Evolutionary conservation across 2,329 filamentous ascomycete species (phyloP), one percentile per base, ranked within the genome.

Genomic region (Dothidotthia symphoricarpi): DNA sequence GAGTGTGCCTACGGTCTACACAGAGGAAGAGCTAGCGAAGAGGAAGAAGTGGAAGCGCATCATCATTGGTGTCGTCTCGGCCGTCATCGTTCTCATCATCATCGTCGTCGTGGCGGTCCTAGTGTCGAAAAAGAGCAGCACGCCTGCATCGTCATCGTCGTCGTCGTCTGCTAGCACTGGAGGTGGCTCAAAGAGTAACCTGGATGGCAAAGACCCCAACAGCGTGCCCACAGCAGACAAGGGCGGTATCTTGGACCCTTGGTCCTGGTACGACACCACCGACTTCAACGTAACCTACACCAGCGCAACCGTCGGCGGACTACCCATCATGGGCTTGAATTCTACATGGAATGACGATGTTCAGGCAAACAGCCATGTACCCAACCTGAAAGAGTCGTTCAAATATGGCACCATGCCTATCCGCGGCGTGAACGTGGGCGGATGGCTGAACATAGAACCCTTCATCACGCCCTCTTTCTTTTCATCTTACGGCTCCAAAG

Each of bases 221-320:
- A 66, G 63, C 39, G 72, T 75, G 24, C 73, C 73, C 1, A 69
- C 71, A 39, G 75, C 75, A 45, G 89, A 81, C 55, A 82, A 80
- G 64, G 88, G 82, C 11, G 87, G 85, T 2, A 83, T 86, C 47
- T 75, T 95, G 14, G 90, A 98, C 59, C 93, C 93, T 0, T 95
- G 88, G 65, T 82, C 84, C 2, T 98, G 93, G 93, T 85, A 86
- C 51, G 85, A 94, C 53, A 96, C 90, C 0, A 78, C 75, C 0
- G 88, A 90, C 57, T 95, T 97, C 73, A 98, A 98, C 62, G 78
- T 91, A 45, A 97, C 93, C 0, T 98, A 94, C 63, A 98, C 93
- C 0, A 81, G 84, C 43, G 78, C 81, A 33, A 89, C 82, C 11
- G 84, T 97, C 0, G 93, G 93, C 14, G 86, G 84, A 3, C 75